phyloP scores from a whole-genome alignment of 805 yeast genomes.

The Lachancea fermentati region DNA sequence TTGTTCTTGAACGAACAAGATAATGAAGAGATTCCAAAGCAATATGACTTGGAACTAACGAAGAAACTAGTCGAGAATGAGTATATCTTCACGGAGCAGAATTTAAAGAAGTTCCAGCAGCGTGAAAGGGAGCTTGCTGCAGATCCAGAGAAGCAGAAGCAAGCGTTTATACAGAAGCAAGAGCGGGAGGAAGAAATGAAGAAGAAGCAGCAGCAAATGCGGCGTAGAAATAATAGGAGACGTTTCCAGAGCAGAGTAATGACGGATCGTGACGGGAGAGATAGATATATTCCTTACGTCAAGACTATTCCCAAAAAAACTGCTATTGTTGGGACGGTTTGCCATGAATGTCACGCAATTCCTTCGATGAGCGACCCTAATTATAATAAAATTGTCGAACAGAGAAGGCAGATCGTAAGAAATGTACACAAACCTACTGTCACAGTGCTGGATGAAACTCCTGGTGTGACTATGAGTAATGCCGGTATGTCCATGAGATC shows the following conservation, averaged over 20 bases:
- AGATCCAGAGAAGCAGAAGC: constrained; percentile 35
- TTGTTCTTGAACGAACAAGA: constrained; percentile 48
- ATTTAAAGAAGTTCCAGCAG: constrained; percentile 51
- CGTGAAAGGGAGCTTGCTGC: constrained; percentile 32
- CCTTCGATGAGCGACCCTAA: constrained; percentile 72
- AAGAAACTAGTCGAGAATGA: constrained; percentile 81
- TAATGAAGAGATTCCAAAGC: constrained; percentile 64
- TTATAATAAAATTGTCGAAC: constrained; percentile 57
- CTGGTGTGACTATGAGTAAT: constrained; percentile 83
- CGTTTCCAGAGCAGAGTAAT: constrained; percentile 33
- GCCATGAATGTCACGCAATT: constrained; percentile 85
- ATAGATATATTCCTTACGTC: constrained; percentile 67
- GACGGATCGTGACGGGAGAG: constrained; percentile 37
- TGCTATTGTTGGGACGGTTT: constrained; percentile 75
- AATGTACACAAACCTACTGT: constrained; percentile 53
- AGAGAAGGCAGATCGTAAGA: constrained; percentile 44
- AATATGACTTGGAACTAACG: constrained; percentile 72
- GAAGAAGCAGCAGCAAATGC: constrained; percentile 35
- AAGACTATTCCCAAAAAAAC: constrained; percentile 88
- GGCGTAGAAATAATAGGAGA: constrained; percentile 34
- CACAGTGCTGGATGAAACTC: constrained; percentile 68
- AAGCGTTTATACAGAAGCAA: constrained; percentile 29
- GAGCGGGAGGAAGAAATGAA: constrained; percentile 33
- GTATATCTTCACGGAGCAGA: constrained; percentile 82
- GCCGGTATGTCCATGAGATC: constrained; percentile 79